A percentile compares a stretch with the other conserved stretches of the same genome.
Conservation (phyloP, 2,329 filamentous ascomycete species). For the Dissoconium aciculare region DNA sequence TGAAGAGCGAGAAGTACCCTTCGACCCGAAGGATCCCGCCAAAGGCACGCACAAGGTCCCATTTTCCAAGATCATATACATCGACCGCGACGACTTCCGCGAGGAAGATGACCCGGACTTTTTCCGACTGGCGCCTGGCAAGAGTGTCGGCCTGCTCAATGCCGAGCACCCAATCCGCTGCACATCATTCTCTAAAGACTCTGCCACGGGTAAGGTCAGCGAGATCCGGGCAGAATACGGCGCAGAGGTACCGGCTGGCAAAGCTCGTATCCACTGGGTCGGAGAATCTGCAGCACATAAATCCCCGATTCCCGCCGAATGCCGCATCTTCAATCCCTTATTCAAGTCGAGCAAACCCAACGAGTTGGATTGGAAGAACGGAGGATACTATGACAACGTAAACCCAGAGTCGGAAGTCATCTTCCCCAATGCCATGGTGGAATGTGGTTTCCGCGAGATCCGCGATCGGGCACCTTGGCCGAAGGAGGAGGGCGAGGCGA, state of each 20-base stretch:
- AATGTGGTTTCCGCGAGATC: slow-evolving; percentile 70
- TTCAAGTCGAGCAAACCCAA: slow-evolving; percentile 80
- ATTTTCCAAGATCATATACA: slow-evolving; percentile 69
- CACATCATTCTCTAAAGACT: slow-evolving; percentile 52
- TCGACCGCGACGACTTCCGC: slow-evolving; percentile 66
- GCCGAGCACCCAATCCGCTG: slow-evolving; percentile 55
- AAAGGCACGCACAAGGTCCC: slow-evolving; percentile 47
- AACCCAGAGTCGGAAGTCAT: slow-evolving; percentile 72
- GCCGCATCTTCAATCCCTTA: slow-evolving; percentile 63
- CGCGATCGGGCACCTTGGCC: slow-evolving; percentile 63
- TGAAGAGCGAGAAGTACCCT: slow-evolving; percentile 55
- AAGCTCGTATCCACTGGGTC: slow-evolving; percentile 72
- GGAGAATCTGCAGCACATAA: slow-evolving; percentile 49
- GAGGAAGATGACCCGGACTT: slow-evolving; percentile 58
- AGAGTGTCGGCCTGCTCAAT: slow-evolving; percentile 59
- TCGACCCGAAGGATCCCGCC: slow-evolving; percentile 63
- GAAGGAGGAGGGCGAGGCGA: slow-evolving; percentile 55
- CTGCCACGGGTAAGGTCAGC: slow-evolving; percentile 46
- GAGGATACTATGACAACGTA: slow-evolving; percentile 70
- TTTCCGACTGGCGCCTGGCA: slow-evolving; percentile 62
- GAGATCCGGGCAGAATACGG: slow-evolving; percentile 52
- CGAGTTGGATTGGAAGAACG: slow-evolving; percentile 49
- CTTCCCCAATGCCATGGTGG: slow-evolving; percentile 64
- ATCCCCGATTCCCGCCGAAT: slow-evolving; percentile 50
- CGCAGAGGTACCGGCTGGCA: slow-evolving; percentile 42